Conservation (phyloP, 257 asterid species). For the Fraxinus excelsior region DNA sequence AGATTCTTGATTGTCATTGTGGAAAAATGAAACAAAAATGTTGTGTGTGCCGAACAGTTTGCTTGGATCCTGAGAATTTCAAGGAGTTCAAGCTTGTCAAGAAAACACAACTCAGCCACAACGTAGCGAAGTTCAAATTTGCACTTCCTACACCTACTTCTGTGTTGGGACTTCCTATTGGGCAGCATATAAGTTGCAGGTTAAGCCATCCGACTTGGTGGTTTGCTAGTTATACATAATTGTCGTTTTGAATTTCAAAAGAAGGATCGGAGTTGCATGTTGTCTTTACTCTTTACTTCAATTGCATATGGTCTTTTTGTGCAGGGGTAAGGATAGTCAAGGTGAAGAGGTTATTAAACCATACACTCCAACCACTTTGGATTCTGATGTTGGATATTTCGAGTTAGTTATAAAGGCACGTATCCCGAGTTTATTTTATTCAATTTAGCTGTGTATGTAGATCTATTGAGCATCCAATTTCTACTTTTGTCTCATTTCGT, state of each 20-base stretch:
- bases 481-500: conserved; percentile 18
- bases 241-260: not conserved
- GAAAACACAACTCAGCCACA: conserved; percentile 84
- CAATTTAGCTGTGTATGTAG: conserved; percentile 2
- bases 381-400: conserved; percentile 90
- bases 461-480: not conserved
- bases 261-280: conserved; percentile 6
- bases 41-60: conserved; percentile 49
- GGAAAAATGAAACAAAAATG: not conserved
- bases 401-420: conserved; percentile 92
- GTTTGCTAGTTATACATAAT: not conserved
- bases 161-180: conserved; percentile 89
- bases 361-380: conserved; percentile 97
- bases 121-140: conserved; percentile 90
- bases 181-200: conserved; percentile 99
- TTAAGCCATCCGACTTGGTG: conserved; percentile 25
- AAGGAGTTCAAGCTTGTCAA: conserved; percentile 90
- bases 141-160: conserved; percentile 89
- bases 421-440: not conserved
- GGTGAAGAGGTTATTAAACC: conserved; percentile 98
- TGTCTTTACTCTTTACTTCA: not conserved
- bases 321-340: conserved; percentile 91
- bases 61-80: conserved; percentile 82
- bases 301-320: conserved; percentile 17
- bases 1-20: too few relatives aligned